Percentiles rank a stretch among this genome's conserved stretches.
These are phyloP conservation scores for Coffea canephora DNA, from an alignment of 257 asterid genomes.

Conservation along the genomic window DNA sequence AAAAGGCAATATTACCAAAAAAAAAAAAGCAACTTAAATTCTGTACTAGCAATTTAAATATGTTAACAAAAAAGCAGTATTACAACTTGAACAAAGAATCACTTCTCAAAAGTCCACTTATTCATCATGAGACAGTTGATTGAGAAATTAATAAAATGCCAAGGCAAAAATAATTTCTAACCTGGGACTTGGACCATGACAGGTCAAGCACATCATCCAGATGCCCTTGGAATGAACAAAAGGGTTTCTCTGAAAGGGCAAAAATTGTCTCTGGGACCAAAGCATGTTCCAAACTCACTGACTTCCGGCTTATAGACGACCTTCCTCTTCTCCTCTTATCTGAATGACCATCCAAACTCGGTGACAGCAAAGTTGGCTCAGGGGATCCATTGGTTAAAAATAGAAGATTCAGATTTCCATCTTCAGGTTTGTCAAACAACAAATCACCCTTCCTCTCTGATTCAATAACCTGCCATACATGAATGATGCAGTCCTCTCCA, in stretches of 20 bases:
- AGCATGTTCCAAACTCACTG: slow-evolving; percentile 72
- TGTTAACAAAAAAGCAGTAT: not conserved
- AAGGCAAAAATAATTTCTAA: slow-evolving; percentile 33
- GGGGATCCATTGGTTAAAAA: slow-evolving; percentile 79
- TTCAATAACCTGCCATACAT: slow-evolving; percentile 88
- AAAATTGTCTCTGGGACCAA: slow-evolving; percentile 82
- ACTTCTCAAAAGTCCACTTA: not conserved
- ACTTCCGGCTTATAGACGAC: slow-evolving; percentile 79
- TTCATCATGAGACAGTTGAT: not conserved
- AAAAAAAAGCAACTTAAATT: not conserved
- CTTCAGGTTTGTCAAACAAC: slow-evolving; percentile 69
- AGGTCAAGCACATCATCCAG: slow-evolving; percentile 82
- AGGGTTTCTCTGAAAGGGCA: slow-evolving; percentile 77
- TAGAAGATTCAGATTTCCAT: slow-evolving; percentile 70
- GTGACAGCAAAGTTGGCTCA: slow-evolving; percentile 67
- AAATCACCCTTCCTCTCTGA: slow-evolving; percentile 86
- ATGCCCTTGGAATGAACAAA: slow-evolving; percentile 86
- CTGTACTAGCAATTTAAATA: not conserved
- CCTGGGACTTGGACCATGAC: slow-evolving; percentile 99
- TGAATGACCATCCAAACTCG: slow-evolving; percentile 60
- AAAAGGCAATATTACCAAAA: too few relatives aligned
- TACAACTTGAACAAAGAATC: not conserved
- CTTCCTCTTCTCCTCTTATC: slow-evolving; percentile 89
- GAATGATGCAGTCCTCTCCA: slow-evolving; percentile 95
- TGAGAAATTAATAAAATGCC: slow-evolving; percentile 6